Evolutionary conservation across 1,284 basidiomycete species (phyloP).

Genomic region (Pseudozyma tsukubaensis): DNA sequence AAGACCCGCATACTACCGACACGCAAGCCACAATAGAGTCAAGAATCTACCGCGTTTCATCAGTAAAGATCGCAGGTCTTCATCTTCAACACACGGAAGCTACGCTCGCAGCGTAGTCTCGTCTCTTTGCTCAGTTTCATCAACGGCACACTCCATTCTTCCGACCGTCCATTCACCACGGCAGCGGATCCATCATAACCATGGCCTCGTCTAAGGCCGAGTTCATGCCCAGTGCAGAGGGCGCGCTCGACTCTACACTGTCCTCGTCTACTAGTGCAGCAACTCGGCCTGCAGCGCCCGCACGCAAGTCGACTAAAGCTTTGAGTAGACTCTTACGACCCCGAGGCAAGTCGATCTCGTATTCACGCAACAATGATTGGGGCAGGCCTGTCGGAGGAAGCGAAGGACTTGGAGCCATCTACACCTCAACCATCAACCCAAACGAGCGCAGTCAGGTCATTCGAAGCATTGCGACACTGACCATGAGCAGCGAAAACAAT

Average conservation of each 20-base stretch:
- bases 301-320: constrained; percentile 25
- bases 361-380: constrained; percentile 23
- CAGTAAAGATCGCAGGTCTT: not conserved
- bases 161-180: no score
- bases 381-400: constrained; percentile 44
- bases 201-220: constrained; percentile 36
- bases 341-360: constrained; percentile 24
- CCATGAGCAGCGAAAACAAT: constrained; percentile 34
- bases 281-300: constrained; percentile 10
- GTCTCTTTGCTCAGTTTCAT: not conserved
- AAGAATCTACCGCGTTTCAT: not conserved
- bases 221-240: constrained; percentile 10
- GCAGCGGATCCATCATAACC: not conserved
- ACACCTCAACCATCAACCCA: constrained; percentile 26
- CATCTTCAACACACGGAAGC: not conserved
- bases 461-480: constrained; percentile 40
- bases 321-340: constrained; percentile 20
- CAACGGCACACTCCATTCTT: not conserved
- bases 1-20: no score
- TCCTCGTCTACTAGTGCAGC: not conserved
- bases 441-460: constrained; percentile 44
- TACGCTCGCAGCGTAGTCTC: not conserved
- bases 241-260: not conserved
- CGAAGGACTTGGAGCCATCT: constrained; percentile 44
- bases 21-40: not conserved